Conservation (phyloP, 306 rosid species). For the Inga oerstediana region DNA sequence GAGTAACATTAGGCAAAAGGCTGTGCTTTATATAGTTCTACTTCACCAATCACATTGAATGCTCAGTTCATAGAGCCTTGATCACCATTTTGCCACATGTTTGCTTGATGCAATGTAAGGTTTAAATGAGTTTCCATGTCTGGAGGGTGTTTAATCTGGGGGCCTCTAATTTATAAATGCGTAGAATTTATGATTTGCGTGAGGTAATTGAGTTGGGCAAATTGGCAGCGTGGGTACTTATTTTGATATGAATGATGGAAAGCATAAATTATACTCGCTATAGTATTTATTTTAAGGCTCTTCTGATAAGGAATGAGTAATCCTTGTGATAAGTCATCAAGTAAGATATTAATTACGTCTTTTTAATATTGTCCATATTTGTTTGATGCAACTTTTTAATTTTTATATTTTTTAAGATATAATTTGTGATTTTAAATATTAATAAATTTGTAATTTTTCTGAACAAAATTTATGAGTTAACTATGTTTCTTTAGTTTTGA, state of each 20-base stretch:
- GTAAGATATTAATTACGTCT: too few species aligned
- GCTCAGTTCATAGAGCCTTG: not conserved
- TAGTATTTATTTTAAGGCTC: too few species aligned
- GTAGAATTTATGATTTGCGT: not conserved
- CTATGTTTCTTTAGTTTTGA: too few species aligned
- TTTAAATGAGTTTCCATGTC: constrained; percentile 11
- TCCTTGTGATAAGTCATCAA: too few species aligned
- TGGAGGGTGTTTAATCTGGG: not conserved
- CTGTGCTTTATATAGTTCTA: constrained; percentile 8
- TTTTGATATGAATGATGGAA: not conserved
- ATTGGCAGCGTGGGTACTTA: not conserved
- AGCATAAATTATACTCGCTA: not conserved
- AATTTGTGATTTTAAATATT: too few species aligned
- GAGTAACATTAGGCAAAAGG: not conserved
- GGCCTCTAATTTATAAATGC: not conserved
- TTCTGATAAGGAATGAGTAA: not conserved
- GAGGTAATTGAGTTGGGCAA: not conserved
- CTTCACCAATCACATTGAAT: not conserved
- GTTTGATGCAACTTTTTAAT: too few species aligned
- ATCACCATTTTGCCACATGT: not conserved
- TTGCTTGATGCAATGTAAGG: not conserved
- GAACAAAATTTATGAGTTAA: too few species aligned
- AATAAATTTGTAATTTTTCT: too few species aligned
- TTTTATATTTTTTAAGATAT: too few species aligned
- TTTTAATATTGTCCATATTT: too few species aligned